Base-by-base conservation (phyloP, 148 eudicot species). In the Heliosperma pusillum region DNA sequence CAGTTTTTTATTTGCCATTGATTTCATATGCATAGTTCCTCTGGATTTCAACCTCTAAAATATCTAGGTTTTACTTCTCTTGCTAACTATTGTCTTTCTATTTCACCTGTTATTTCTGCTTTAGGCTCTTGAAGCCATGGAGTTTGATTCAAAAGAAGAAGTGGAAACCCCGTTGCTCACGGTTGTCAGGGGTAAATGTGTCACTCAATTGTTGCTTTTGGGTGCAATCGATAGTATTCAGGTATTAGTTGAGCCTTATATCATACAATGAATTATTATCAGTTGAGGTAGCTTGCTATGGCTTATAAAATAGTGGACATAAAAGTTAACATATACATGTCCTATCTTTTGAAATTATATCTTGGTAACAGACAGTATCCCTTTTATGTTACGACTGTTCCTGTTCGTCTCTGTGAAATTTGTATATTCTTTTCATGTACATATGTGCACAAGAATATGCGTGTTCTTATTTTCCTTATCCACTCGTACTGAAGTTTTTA, bases 171-270 rank as follows among this genome's bases (percentile, higher is more conserved):
- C 81, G 44, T 79, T 86, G 27, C 58, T 92, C 82, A 88, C 84
- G 74, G 87, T 87, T 42, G 86, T 92, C 69, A 83, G 97, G 86
- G 91, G 99, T 75, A 95, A 95, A 87, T 92, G 99, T 79, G 81
- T 92, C 61, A 95, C 96, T 66, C 99, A 95, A 63, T 75, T 95
- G 69, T 80, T 95, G 81, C 96, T 95, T 83, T 77, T 95, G 63
- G 88, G 88, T 72, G 99, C 89, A 69, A 79, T 95, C 73, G 99
- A 95, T 81, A 82, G 91, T 72, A 92, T 95, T 80, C 99, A 95
- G 97, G 99, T 95, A 85, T 29, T 58, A 33, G 44, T 70, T 57
- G 26, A 17, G 6, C 70, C 25, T 76, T 60, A 9, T 77, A 10
- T 71, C 21, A 36, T 58, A 13, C 20, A 10, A 9, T 70, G 21